Base-by-base conservation (phyloP, 2,329 filamentous ascomycete species). In the Epicoccum nigrum region DNA sequence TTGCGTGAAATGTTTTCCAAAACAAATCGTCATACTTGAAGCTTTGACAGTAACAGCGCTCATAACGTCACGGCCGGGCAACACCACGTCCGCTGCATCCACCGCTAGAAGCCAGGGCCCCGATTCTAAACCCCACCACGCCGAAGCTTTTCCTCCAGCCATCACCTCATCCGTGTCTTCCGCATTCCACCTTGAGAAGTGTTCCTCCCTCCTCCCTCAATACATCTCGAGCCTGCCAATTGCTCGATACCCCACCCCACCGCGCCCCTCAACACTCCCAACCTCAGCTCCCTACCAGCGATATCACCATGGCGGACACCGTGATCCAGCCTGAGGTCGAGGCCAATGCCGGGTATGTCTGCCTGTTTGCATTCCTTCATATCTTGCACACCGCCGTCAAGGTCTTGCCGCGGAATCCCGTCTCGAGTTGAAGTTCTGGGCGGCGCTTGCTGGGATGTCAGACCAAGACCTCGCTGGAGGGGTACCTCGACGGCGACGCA, bases 291-390 rank as follows among this genome's bases (percentile, higher is more conserved):
- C 45, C 48, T 46, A 51, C 50, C 40, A 39, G 46, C 52, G 46
- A 44, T 25, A 25, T 51, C 47, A 58, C 51, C 37, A 80, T 80
- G 77, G 74, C 77, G 57, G 73, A 78, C 69, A 79, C 77, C 23
- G 68, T 79, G 54, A 78, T 80, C 60, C 71, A 75, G 54, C 75
- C 74, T 43, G 75, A 79, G 51, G 60, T 64, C 43, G 74, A 73
- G 48, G 76, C 65, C 65, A 77, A 70, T 64, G 76, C 77, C 61
- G 76, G 76, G 77, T 80, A 74, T 65, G 77, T 70, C n/a, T 32
- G 13, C 19, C 17, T 44, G 16, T 11, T 25, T 47, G 38, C 38
- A 15, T 25, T 15, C n/a, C 34, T 16, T 5, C 28, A 7, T 23
- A 28, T 21, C 7, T 28, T 13, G 13, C 23, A 19, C 12, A 23